Base-by-base conservation (phyloP, 805 yeast genomes). In the Danielia reshetovae region DNA sequence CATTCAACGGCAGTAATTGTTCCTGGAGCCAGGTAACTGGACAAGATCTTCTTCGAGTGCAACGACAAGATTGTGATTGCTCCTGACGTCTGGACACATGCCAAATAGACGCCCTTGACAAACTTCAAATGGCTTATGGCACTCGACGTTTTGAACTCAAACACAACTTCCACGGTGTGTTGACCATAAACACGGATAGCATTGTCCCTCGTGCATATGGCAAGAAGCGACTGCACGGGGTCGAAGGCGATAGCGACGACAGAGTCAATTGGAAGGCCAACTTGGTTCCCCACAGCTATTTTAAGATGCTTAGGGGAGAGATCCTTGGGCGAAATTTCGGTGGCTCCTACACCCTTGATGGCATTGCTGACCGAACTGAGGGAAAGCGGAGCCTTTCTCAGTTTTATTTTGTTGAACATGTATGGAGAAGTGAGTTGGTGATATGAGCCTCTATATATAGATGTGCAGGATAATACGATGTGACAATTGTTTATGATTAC, bases 151-250 rank as follows among this genome's bases (percentile, higher is more conserved):
- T 72, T 68, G 33, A 81, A 51, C 29, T 73, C 72, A 45, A 88
- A 69, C 7, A 74, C 75, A 10, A 77, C 83, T 42, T 82, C 82
- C 7, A 88, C 95, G 35, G 82, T 78, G 27, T 81, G 78, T 51
- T 84, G 90, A 2, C 97, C 98, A 52, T 79, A 81, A 4, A 93
- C 81, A 44, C 85, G 80, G 11, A 93, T 68, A 29, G 77, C 77
- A 26, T 88, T 85, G 6, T 62, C 53, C 24, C 72, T 78, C 0
- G 96, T 87, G 3, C 88, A 81, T 0, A 87, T 64, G 0, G 96
- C 97, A 48, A 88, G 59, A 18, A 93, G 68, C 35, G 93, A 77
- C 57, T 93, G 98, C 1, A 85, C 79, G 3, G 95, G 95, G 55
- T 93, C 97, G 59, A 72, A 85, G 0, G 93, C 94, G 25, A 79